A percentile compares a stretch with the other conserved stretches of the same genome.
Conservation (phyloP, 352 stramenopile species). For the Pythium aphanidermatum region DNA sequence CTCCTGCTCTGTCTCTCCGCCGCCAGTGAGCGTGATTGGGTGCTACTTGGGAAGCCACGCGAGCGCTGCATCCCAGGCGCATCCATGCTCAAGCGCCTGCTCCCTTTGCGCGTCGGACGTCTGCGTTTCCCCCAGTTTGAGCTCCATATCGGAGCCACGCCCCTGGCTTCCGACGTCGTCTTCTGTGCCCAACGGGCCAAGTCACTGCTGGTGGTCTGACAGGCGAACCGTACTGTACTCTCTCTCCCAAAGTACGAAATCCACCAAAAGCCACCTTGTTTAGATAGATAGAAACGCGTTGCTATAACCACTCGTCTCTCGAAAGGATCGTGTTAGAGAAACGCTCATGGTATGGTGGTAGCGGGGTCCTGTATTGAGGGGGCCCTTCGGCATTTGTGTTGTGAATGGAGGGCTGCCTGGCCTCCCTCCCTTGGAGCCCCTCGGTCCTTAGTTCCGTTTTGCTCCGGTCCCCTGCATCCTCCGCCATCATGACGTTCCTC, state of each 20-base stretch:
- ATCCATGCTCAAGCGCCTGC: slow-evolving; percentile 25
- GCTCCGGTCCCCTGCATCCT: not conserved
- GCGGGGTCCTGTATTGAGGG: slow-evolving; percentile 11
- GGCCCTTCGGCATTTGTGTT: not conserved
- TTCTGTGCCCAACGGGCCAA: slow-evolving; percentile 9
- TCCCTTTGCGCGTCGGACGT: slow-evolving; percentile 37
- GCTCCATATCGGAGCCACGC: slow-evolving; percentile 21
- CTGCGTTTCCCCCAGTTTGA: slow-evolving; percentile 50
- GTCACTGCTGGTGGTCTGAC: slow-evolving; percentile 24
- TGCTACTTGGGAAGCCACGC: slow-evolving; percentile 55
- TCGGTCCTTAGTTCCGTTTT: slow-evolving; percentile 11
- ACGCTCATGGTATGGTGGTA: not conserved
- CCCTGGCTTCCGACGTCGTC: slow-evolving; percentile 7
- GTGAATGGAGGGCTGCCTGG: slow-evolving; percentile 6
- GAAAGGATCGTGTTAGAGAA: not conserved
- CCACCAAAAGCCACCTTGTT: too few relatives aligned
- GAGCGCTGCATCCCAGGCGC: slow-evolving; percentile 19
- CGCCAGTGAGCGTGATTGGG: slow-evolving; percentile 52
- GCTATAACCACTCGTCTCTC: slow-evolving; percentile 9
- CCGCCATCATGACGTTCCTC: slow-evolving; percentile 17
- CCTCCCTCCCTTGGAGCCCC: too few relatives aligned
- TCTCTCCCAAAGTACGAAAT: slow-evolving; percentile 2
- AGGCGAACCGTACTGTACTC: not conserved
- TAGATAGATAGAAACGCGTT: too few relatives aligned
- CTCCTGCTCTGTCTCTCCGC: slow-evolving; percentile 47